Evolutionary conservation across 2,329 filamentous ascomycete species (phyloP).

Genomic region (Colletotrichum scovillei): DNA sequence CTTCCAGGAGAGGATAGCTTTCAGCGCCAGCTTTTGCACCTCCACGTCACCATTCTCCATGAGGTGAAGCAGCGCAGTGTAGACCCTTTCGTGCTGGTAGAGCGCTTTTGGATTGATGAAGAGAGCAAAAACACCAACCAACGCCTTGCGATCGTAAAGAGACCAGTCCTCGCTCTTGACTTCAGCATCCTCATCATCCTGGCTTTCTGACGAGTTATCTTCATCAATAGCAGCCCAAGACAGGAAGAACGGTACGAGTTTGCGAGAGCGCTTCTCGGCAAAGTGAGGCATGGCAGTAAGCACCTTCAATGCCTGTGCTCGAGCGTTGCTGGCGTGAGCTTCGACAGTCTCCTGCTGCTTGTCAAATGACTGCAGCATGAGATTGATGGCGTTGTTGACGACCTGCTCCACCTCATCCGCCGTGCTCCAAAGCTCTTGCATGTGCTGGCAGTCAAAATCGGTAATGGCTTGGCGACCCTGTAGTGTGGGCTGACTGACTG

Average conservation of each 20-base stretch:
- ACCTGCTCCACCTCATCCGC: slow-evolving; percentile 64
- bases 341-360: slow-evolving; percentile 68
- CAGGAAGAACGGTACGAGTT: slow-evolving; percentile 86
- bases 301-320: slow-evolving; percentile 83
- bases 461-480: slow-evolving; percentile 59
- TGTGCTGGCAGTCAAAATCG: slow-evolving; percentile 87
- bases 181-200: slow-evolving; percentile 57
- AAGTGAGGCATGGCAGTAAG: slow-evolving; percentile 78
- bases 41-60: slow-evolving; percentile 91
- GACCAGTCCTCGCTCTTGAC: slow-evolving; percentile 67
- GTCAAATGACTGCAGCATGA: slow-evolving; percentile 74
- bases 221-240: slow-evolving; percentile 76
- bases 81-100: slow-evolving; percentile 81
- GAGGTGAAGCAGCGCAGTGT: slow-evolving; percentile 78
- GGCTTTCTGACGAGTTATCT: slow-evolving; percentile 47
- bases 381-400: slow-evolving; percentile 63
- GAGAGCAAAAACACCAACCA: slow-evolving; percentile 83
- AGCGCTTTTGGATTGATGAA: slow-evolving; percentile 90
- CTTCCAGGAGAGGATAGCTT: slow-evolving; percentile 91
- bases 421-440: slow-evolving; percentile 67
- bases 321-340: slow-evolving; percentile 65
- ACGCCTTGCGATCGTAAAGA: slow-evolving; percentile 83
- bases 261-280: slow-evolving; percentile 87
- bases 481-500: slow-evolving; percentile 44
- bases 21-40: slow-evolving; percentile 86